Evolutionary conservation across 371 early-diverging fungal species (phyloP), one percentile per base, ranked within the genome.

Genomic region (Agmasoma carcini): DNA sequence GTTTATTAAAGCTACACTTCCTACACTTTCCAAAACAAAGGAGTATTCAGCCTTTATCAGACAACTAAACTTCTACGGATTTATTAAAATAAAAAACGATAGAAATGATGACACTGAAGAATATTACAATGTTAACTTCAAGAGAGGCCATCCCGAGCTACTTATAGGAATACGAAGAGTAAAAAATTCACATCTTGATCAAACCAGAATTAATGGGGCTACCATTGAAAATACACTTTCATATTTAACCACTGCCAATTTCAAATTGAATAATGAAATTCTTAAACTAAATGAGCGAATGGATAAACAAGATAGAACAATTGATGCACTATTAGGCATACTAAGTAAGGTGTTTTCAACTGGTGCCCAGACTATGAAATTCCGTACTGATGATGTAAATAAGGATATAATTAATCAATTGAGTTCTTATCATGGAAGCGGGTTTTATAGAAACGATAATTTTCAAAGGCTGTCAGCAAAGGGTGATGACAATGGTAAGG

Each of bases 41-140:
- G 76, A 75, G 49, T 75, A 69, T 51, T 65, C 68, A 40, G 65
- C 65, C 22, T 73, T 75, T 64, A 43, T 75, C 14, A 33, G 76
- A 45, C 69, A 63, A 51, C 51, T 75, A 5, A 71, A 73, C 36
- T 57, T 62, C 23, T 75, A 75, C 44, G 76, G 76, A n/a, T 75
- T 75, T 57, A 39, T 45, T 15, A 75, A 75, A 46, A 36, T 63
- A 17, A 71, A 71, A 43, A 38, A 33, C 3, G 15, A 26, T 20
- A 30, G 43, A n/a, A 65, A 59, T 15, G 75, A 75, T 56, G 73
- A 71, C 30, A 51, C 47, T n/a, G 63, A 66, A 17, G 68, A 43
- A 26, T 55, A 75, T 41, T 55, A 48, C 30, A 62, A 66, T 47
- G 68, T 68, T 48, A 23, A 45, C 15, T 62, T 45, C 38, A 55